Evolutionary conservation across 352 stramenopile species (phyloP), one percentile per base, ranked within the genome.

Genomic region (Blastocystis sp.): DNA sequence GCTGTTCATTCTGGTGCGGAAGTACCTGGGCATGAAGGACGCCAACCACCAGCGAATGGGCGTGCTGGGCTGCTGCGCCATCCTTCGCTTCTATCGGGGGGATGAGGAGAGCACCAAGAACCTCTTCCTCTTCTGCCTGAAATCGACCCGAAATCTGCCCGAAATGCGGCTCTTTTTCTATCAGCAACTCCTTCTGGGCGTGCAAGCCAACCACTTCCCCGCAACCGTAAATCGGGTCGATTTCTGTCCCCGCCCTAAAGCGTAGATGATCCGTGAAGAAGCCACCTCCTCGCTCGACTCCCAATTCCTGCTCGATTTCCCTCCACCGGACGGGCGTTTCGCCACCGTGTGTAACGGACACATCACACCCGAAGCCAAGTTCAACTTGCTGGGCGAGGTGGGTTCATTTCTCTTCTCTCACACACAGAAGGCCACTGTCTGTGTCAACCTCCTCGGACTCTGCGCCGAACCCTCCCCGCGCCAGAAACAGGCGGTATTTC

Each of bases 1-100:
- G 1, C 45, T 84, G 52, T 66, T 84, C 2, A 84, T 84, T 38
- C n/a, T 84, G 40, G 60, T 62, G 41, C 23, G 74, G 4, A 84
- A 84, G 56, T 84, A 84, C 43, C 34, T 84, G 0, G 45, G 56
- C 14, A 84, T 84, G 74, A 84, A 41, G 40, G 45, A 66, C 45
- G 21, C 48, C 5, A 28, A 64, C 28, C 60, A 66, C 21, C 40
- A 69, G 53, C 19, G 34, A 28, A 66, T 84, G 52, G 74, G 74
- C 10, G 53, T 84, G 21, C n/a, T 84, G 2, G 45, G 52, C 17
- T 52, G 56, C 40, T 67, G 52, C 41, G 52, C 74, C 14, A 17
- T 84, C 2, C 40, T 67, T 19, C 52, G 40, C 1, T 67, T 53
- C n/a, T 17, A 67, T 11, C 48, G 34, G 14, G 60, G 56, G 19